Conservation (phyloP, 352 stramenopile genomes). For the Sclerospora graminicola region DNA sequence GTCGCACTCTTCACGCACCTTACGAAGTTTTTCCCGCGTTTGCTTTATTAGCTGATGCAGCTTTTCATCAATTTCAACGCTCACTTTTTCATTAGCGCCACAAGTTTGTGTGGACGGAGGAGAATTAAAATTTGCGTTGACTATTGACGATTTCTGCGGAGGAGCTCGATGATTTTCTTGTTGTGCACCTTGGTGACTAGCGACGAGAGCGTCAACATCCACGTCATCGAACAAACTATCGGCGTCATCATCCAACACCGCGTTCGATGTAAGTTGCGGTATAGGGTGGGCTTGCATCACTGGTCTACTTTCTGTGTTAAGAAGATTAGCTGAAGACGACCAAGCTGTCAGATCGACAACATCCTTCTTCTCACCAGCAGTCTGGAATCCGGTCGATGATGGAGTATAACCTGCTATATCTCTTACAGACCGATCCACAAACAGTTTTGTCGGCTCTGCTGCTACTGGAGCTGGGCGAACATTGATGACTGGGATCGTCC, state of each 20-base stretch:
- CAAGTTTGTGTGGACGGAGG: slow-evolving; percentile 10
- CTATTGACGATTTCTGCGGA: background rate
- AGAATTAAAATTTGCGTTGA: slow-evolving; percentile 9
- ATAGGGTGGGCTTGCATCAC: background rate
- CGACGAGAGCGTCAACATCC: slow-evolving; percentile 46
- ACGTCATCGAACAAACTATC: slow-evolving; percentile 29
- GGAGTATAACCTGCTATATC: background rate
- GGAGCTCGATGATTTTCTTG: slow-evolving; percentile 7
- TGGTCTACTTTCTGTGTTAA: slow-evolving; percentile 1
- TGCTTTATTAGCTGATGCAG: slow-evolving; percentile 45
- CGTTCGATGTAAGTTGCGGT: slow-evolving; percentile 3
- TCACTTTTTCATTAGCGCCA: slow-evolving; percentile 12
- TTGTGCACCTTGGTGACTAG: slow-evolving; percentile 30
- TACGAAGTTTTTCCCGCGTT: slow-evolving; percentile 48
- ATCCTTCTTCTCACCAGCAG: slow-evolving; percentile 1
- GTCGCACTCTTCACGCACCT: slow-evolving; percentile 71
- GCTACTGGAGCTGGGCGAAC: background rate
- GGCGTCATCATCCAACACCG: slow-evolving; percentile 12
- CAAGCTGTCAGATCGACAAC: slow-evolving; percentile 18
- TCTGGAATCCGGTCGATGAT: background rate
- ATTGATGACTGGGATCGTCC: slow-evolving; percentile 19
- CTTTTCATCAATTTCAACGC: slow-evolving; percentile 13
- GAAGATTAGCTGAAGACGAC: background rate
- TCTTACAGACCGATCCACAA: background rate
- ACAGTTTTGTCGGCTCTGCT: background rate